Percentiles rank a stretch among this genome's conserved stretches.
Evolutionary conservation across 768 basidiomycete species (phyloP).

Genomic region (Paxillus rubicundulus): DNA sequence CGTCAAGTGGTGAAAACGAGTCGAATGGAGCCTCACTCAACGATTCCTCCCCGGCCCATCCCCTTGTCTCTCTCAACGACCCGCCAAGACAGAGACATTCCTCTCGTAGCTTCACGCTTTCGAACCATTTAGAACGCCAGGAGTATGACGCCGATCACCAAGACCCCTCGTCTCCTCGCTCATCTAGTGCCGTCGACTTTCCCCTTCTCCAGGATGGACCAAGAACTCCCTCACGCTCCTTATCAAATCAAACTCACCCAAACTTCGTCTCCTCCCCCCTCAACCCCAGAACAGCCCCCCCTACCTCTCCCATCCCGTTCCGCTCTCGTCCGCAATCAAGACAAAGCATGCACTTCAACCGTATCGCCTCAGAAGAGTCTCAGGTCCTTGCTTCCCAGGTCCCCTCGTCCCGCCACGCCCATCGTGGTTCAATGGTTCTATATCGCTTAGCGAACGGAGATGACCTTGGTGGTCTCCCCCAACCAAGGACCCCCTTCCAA

Average conservation of each 20-base stretch:
- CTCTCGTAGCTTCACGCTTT: no score
- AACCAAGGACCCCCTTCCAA: slow-evolving; percentile 26
- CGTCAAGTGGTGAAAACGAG: no score
- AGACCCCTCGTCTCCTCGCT: slow-evolving; percentile 8
- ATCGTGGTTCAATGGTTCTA: slow-evolving; percentile 62
- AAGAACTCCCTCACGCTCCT: slow-evolving; percentile 27
- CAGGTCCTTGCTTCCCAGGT: slow-evolving; percentile 37
- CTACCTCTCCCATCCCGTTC: slow-evolving; percentile 8
- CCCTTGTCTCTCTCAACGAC: no score
- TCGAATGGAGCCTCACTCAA: no score
- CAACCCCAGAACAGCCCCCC: slow-evolving; percentile 40
- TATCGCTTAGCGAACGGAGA: slow-evolving; percentile 52
- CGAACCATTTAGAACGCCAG: background rate
- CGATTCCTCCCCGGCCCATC: no score
- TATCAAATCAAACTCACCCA: slow-evolving; percentile 13
- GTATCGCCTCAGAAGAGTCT: slow-evolving; percentile 45
- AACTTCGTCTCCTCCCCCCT: slow-evolving; percentile 52
- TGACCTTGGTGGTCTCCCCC: slow-evolving; percentile 31
- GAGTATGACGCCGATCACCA: background rate
- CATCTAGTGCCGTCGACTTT: slow-evolving; percentile 27
- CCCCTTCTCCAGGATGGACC: slow-evolving; percentile 29
- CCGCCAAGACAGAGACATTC: no score
- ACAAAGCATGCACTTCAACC: slow-evolving; percentile 40
- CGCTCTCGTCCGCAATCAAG: slow-evolving; percentile 41
- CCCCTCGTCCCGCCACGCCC: slow-evolving; percentile 14